Conservation (phyloP, 2,329 filamentous ascomycete species). For the Hypoxylon sp. region DNA sequence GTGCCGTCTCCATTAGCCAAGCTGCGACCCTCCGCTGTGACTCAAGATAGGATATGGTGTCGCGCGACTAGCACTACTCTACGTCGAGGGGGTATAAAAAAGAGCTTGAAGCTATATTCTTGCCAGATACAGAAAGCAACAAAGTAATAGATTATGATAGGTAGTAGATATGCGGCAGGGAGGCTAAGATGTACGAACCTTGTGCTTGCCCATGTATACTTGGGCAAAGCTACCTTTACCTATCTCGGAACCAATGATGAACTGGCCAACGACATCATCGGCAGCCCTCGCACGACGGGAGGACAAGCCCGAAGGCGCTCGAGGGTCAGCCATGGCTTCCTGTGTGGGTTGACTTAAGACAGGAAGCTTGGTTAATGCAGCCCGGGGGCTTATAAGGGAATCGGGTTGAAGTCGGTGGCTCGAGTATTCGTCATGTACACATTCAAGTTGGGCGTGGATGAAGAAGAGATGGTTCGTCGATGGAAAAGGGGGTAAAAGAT, state of each 20-base stretch:
- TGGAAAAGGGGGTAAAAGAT: constrained; percentile 35
- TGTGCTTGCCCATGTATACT: constrained; percentile 89
- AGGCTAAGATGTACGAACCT: constrained; percentile 68
- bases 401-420: constrained; percentile 47
- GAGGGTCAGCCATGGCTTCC: constrained; percentile 55
- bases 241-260: constrained; percentile 88
- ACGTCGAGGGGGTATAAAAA: background rate
- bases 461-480: constrained; percentile 43
- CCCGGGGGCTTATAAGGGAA: constrained; percentile 54
- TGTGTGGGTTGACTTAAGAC: constrained; percentile 53
- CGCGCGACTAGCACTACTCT: constrained; percentile 9
- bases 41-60: constrained; percentile 21
- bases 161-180: constrained; percentile 2
- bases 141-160: constrained; percentile 30
- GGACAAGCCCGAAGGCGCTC: constrained; percentile 49
- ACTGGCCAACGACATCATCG: constrained; percentile 75
- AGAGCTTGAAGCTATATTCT: background rate
- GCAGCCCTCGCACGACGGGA: constrained; percentile 57
- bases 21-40: constrained; percentile 30
- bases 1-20: constrained; percentile 45
- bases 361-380: constrained; percentile 53
- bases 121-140: constrained; percentile 3
- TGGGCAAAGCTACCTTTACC: constrained; percentile 98
- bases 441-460: constrained; percentile 40
- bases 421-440: constrained; percentile 54